Evolutionary conservation across 179 eudicot genomes (phyloP).

Genomic region (Patellifolia procumbens): DNA sequence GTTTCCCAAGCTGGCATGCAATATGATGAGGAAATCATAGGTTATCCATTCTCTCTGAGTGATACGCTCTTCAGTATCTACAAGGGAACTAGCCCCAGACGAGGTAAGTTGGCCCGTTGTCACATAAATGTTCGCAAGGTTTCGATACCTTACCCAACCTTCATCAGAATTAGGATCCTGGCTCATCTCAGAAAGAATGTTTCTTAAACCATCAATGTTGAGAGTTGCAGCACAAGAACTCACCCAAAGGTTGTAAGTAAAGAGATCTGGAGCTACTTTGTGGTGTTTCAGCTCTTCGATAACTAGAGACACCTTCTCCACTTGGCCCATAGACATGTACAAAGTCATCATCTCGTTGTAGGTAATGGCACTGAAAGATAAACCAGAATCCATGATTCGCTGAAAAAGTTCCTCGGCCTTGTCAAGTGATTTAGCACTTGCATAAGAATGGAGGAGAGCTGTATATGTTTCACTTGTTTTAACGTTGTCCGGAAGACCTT

Average conservation of each 20-base stretch:
- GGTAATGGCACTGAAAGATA: conserved; percentile 64
- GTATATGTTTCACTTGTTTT: conserved; percentile 88
- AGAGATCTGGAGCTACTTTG: conserved; percentile 69
- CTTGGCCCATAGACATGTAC: conserved; percentile 84
- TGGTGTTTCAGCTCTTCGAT: conserved; percentile 64
- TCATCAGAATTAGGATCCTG: conserved; percentile 47
- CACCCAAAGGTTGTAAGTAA: conserved; percentile 84
- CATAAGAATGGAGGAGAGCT: conserved; percentile 86
- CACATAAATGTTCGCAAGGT: conserved; percentile 63
- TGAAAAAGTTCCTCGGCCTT: conserved; percentile 72
- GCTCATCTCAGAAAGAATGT: conserved; percentile 67
- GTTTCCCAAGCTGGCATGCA: conserved; percentile 73
- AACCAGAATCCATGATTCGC: conserved; percentile 55
- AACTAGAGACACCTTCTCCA: conserved; percentile 75
- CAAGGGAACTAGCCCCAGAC: conserved; percentile 45
- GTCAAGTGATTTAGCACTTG: conserved; percentile 53
- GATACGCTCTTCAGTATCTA: conserved; percentile 55
- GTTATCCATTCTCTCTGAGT: conserved; percentile 80
- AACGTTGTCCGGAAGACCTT: conserved; percentile 58
- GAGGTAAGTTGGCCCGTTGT: conserved; percentile 50
- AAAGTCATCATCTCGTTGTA: conserved; percentile 94
- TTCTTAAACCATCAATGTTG: conserved; percentile 56
- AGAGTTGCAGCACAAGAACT: conserved; percentile 84
- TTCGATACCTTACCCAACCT: conserved; percentile 64
- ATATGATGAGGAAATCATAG: conserved; percentile 75